Evolutionary conservation across 164 flowering plant genomes (phyloP).

Genomic region (Chimonanthus praecox): DNA sequence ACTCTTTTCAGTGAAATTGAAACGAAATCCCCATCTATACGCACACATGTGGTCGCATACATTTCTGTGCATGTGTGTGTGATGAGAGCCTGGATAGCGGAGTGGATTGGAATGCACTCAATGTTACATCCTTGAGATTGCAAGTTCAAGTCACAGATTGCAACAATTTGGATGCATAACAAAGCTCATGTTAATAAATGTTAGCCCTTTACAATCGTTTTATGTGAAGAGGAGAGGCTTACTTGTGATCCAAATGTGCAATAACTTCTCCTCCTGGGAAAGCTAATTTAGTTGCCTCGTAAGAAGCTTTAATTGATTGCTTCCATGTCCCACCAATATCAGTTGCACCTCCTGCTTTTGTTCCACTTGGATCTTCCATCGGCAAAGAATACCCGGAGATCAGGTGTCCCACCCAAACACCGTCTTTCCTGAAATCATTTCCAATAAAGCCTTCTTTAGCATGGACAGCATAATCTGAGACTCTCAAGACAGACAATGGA

Average conservation of each 20-base stretch:
- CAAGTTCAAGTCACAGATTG: no score
- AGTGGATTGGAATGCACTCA: no score
- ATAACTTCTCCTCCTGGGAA: constrained; percentile 85
- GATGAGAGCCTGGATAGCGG: no score
- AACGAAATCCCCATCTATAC: no score
- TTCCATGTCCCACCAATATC: constrained; percentile 77
- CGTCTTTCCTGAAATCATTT: constrained; percentile 47
- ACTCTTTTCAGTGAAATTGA: no score
- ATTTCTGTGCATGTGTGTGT: no score
- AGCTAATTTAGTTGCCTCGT: constrained; percentile 62
- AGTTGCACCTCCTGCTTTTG: constrained; percentile 26
- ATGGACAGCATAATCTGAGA: not conserved
- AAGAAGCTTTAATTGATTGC: constrained; percentile 61
- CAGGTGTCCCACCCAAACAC: constrained; percentile 84
- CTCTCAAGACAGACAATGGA: not conserved
- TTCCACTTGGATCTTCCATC: constrained; percentile 70
- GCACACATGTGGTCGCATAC: no score
- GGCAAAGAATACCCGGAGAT: constrained; percentile 89
- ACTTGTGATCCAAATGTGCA: constrained; percentile 96
- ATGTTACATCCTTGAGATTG: no score
- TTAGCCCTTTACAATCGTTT: not conserved
- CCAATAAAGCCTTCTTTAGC: not conserved
- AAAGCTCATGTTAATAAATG: no score
- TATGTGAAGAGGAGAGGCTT: constrained; percentile 19
- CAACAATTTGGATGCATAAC: no score